Evolutionary conservation across 768 basidiomycete species (phyloP).

Genomic region (Solioccasus polychromus): DNA sequence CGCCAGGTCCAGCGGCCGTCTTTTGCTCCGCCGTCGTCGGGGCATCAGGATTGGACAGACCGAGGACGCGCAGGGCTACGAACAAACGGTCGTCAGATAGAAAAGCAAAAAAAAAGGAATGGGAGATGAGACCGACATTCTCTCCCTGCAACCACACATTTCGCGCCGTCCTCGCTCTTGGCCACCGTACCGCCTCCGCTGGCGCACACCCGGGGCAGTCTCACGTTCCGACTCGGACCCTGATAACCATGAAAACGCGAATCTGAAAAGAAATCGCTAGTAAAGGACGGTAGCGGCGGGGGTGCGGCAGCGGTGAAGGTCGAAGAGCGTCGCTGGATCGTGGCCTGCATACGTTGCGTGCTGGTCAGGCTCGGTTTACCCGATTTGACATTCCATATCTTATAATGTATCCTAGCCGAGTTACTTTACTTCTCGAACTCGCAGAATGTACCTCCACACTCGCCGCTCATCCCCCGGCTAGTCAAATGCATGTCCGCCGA

Average conservation of each 20-base stretch:
- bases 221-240: slow-evolving; percentile 51
- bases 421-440: no score
- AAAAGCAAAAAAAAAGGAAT: not conserved
- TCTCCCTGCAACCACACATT: slow-evolving; percentile 75
- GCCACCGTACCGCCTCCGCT: slow-evolving; percentile 66
- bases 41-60: slow-evolving; percentile 49
- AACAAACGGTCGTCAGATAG: slow-evolving; percentile 9
- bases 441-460: no score
- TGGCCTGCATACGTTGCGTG: slow-evolving; percentile 21
- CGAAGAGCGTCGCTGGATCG: slow-evolving; percentile 26
- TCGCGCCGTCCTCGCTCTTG: slow-evolving; percentile 59
- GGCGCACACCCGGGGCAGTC: slow-evolving; percentile 56
- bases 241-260: slow-evolving; percentile 42
- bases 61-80: slow-evolving; percentile 60
- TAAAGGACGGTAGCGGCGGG: slow-evolving; percentile 3
- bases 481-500: not conserved
- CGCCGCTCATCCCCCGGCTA: no score
- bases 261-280: slow-evolving; percentile 38
- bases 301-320: slow-evolving; percentile 16
- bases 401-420: no score
- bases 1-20: slow-evolving; percentile 53
- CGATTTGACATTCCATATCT: no score
- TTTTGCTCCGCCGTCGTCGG: slow-evolving; percentile 45
- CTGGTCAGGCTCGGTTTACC: not conserved
- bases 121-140: slow-evolving; percentile 56